phyloP scores from a whole-genome alignment of 148 eudicot genomes.

The Polygonum maritimum region DNA sequence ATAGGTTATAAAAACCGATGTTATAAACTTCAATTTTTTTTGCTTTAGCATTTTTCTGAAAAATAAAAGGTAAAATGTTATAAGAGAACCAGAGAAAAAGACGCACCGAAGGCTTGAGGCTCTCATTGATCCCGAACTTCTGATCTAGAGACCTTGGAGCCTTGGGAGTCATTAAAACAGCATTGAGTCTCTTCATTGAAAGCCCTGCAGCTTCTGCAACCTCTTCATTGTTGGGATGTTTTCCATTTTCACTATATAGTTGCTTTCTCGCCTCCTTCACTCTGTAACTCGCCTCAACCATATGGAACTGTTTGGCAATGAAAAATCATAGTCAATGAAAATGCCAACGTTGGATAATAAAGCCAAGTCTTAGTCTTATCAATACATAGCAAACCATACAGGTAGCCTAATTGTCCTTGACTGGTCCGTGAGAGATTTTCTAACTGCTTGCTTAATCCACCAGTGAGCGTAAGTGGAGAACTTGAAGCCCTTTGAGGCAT shows the following conservation, averaged over 20 bases:
- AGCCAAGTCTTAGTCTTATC: neutral
- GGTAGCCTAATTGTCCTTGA: slow-evolving; percentile 82
- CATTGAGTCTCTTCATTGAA: slow-evolving; percentile 68
- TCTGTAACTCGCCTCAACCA: slow-evolving; percentile 72
- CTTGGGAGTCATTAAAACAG: slow-evolving; percentile 72
- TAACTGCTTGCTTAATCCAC: slow-evolving; percentile 97
- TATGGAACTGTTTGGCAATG: slow-evolving; percentile 50
- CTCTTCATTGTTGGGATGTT: slow-evolving; percentile 65
- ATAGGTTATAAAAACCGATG: too few species aligned
- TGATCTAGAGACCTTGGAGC: slow-evolving; percentile 89
- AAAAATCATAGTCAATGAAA: neutral
- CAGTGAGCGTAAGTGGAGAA: slow-evolving; percentile 98
- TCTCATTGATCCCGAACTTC: slow-evolving; percentile 47
- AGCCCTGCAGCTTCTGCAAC: slow-evolving; percentile 88
- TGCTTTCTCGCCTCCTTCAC: slow-evolving; percentile 74
- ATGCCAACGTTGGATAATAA: neutral
- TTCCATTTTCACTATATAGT: slow-evolving; percentile 57
- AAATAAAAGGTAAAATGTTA: neutral
- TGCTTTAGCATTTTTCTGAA: neutral
- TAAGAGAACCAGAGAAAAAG: neutral
- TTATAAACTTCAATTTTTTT: neutral
- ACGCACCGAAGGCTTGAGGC: slow-evolving; percentile 68
- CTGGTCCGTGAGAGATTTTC: slow-evolving; percentile 76
- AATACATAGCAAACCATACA: slow-evolving; percentile 27
- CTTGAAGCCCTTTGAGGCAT: slow-evolving; percentile 87